A percentile compares a stretch with the other conserved stretches of the same genome.
Evolutionary conservation across 768 basidiomycete genomes (phyloP).

Genomic region (Cystofilobasidium capitatum): DNA sequence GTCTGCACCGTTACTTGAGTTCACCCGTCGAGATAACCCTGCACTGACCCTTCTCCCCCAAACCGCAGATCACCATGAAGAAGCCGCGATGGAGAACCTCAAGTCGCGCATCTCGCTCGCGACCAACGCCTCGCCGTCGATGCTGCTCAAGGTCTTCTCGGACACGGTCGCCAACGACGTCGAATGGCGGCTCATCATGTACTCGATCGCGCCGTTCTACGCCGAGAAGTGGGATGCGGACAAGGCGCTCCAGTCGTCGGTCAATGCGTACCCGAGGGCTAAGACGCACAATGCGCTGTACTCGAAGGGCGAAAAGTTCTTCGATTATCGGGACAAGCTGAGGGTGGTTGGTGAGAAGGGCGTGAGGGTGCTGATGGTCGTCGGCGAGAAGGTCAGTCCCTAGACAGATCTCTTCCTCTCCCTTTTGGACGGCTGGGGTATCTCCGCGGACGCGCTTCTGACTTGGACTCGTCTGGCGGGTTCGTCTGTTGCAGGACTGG

Average conservation of each 20-base stretch:
- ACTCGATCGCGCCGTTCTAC: background rate
- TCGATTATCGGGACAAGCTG: background rate
- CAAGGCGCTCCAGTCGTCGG: background rate
- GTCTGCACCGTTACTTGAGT: background rate
- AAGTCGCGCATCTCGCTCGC: background rate
- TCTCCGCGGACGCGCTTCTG: too few relatives aligned
- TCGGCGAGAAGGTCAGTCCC: background rate
- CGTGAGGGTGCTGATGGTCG: background rate
- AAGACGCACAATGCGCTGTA: conserved; percentile 1
- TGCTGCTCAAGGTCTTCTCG: background rate
- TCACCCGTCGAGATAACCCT: background rate
- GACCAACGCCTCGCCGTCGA: background rate
- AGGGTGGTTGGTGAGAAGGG: background rate
- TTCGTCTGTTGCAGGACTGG: background rate
- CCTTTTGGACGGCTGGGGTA: too few relatives aligned
- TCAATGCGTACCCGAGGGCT: background rate
- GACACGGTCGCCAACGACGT: background rate
- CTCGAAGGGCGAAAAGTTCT: background rate
- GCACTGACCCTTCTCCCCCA: background rate
- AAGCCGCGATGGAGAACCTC: background rate
- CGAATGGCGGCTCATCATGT: conserved; percentile 9
- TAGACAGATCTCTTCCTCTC: too few relatives aligned
- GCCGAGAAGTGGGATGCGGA: background rate
- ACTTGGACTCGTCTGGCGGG: background rate
- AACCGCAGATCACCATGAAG: conserved; percentile 5